Base-by-base conservation (phyloP, 176 grass and related monocot genomes). In the Triticum turgidum region DNA sequence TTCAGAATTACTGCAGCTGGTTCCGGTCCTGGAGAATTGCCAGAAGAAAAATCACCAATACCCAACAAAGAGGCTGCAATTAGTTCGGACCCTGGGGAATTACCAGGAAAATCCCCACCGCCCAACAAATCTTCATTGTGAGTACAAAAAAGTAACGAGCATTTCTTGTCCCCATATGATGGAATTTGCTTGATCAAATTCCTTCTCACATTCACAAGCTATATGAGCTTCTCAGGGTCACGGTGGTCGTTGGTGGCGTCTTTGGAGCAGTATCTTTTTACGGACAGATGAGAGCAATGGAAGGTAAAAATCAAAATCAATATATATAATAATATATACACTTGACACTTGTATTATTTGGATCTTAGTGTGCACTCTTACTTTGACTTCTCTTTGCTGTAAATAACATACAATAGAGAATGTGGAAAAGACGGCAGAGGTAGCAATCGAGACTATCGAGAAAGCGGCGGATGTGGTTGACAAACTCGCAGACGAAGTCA, bases 341-440 rank as follows among this genome's bases (percentile, higher is more conserved):
- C 56, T 59, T 59, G 56, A 59, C 20, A 1, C 2, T 59, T 59
- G 18, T 21, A 59, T 21, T 59, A 9, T 59, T 20, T 21, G 20
- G 5, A 47, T 69, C 47, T 37, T 80, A 4, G 22, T 6, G 12
- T 11, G 1, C 18, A 20, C 39, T 47, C 44, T 21, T 9, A 37
- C 25, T 27, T 42, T 0, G 30, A 47, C 5, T 79, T 79, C 18
- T 45, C 2, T 65, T 29, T 22, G 6, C 0, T 15, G 12, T 62
- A 18, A 39, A 81, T 41, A 32, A 29, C 33, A 56, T 76, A n/a
- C 38, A 5, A 11, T 12, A 91, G 92, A 88, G 17, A 79, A 75
- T 61, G 76, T 89, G 83, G 89, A 92, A 74, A 89, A 94, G 82
- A 77, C 84, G 11, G 85, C 78, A 4, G 87, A 90, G 82, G 79